Evolutionary conservation across 768 basidiomycete genomes (phyloP), one percentile per base, ranked within the genome.

Genomic region (Lactarius pseudohatsudake): DNA sequence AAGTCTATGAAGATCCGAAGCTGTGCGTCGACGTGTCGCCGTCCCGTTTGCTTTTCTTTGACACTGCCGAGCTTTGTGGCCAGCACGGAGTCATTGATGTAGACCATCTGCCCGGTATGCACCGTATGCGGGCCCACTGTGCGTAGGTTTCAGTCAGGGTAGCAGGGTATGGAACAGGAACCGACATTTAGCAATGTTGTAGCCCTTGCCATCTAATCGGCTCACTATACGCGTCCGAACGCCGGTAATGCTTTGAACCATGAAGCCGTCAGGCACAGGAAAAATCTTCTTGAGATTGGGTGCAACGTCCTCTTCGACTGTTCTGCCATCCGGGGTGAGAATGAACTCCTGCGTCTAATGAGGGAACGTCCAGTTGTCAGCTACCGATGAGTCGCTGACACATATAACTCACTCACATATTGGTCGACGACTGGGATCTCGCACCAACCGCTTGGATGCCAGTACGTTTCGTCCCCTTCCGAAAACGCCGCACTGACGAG

Each of bases 61-160:
- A 54, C 68, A 30, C 76, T 66, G 40, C 76, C 71, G 10, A 73
- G 68, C 66, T 72, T 67, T 77, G 81, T 59, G 80, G 79, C 30
- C 70, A 86, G 69, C 75, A 80, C 64, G 0, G 82, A 74, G 72
- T 96, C 94, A 70, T 91, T 88, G 73, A 96, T 80, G 72, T 92
- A 90, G 53, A 97, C 92, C 34, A 82, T 74, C 71, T 96, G 92
- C 0, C 94, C 94, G 0, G 87, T 85, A 57, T 87, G 83, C 50
- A 96, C 88, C 43, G 86, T 79, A 72, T 93, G 87, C 62, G 90
- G 92, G 0, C 92, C 94, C 72, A 96, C 92, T 95, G 65, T 28
- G 20, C 13, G 45, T 59, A 34, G 54, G 28, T 41, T 56, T 36
- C 3, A 57, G 66, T 56, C 22, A 59, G 55, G 13, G 38, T 13